phyloP scores from a whole-genome alignment of 2,329 filamentous ascomycete species.

The Neonectria faginata region DNA sequence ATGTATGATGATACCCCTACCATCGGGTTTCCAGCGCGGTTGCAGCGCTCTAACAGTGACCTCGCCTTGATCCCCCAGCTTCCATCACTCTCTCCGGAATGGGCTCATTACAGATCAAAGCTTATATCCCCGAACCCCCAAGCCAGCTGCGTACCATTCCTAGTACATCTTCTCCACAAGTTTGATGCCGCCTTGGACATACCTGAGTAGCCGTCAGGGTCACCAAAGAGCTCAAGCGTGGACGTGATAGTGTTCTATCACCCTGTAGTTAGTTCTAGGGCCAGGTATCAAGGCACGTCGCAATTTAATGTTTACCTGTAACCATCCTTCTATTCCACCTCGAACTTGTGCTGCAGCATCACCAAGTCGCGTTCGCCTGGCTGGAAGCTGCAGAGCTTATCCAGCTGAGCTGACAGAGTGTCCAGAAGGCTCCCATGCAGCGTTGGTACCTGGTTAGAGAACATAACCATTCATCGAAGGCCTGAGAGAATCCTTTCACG shows the following conservation, averaged over 20 bases:
- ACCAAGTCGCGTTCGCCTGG: conserved; percentile 18
- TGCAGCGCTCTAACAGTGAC: too few relatives aligned
- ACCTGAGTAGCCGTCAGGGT: conserved; percentile 73
- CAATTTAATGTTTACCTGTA: conserved; percentile 42
- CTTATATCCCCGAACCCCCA: too few relatives aligned
- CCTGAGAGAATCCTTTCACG: conserved; percentile 1
- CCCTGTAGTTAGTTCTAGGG: not conserved
- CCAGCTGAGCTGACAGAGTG: conserved; percentile 6
- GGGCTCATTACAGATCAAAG: too few relatives aligned
- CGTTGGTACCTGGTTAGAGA: conserved; percentile 64
- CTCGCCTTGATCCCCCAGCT: too few relatives aligned
- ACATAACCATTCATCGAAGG: conserved; percentile 58
- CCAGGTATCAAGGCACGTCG: too few relatives aligned
- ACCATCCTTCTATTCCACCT: conserved; percentile 73
- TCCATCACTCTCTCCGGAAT: too few relatives aligned
- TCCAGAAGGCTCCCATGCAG: conserved; percentile 61
- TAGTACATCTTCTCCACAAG: conserved; percentile 15
- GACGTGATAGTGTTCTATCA: conserved; percentile 63
- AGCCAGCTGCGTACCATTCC: too few relatives aligned
- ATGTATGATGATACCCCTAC: too few relatives aligned
- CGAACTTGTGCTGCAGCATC: conserved; percentile 22
- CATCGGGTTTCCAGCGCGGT: too few relatives aligned
- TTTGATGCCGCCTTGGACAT: conserved; percentile 68
- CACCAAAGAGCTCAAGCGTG: conserved; percentile 74
- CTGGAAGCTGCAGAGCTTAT: conserved; percentile 7